Evolutionary conservation across 164 flowering plant species (phyloP).

Genomic region (Magnolia officinalis): DNA sequence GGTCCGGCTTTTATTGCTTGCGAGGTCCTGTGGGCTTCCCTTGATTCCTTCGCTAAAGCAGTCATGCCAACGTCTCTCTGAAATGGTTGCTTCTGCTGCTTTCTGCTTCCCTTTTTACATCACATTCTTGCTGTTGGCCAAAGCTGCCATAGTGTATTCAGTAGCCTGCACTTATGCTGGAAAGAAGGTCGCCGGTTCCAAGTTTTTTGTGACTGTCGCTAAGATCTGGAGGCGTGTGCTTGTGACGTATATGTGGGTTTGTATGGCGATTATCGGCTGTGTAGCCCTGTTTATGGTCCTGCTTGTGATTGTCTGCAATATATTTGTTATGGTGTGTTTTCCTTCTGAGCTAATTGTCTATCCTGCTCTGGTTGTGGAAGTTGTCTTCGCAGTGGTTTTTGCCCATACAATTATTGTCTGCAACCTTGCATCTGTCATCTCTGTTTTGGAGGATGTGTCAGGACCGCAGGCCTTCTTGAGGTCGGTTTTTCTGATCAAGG

Average conservation of each 20-base stretch:
- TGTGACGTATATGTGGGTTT: conserved; percentile 65
- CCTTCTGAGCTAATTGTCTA: conserved; percentile 48
- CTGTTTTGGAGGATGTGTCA: conserved; percentile 81
- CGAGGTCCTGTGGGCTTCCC: conserved; percentile 74
- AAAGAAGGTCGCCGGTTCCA: conserved; percentile 39
- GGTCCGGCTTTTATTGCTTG: conserved; percentile 55
- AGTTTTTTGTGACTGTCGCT: conserved; percentile 38
- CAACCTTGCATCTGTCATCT: conserved; percentile 68
- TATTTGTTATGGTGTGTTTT: conserved; percentile 44
- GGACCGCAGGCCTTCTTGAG: conserved; percentile 80
- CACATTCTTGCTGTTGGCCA: conserved; percentile 64
- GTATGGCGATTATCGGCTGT: conserved; percentile 54
- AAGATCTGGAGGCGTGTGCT: conserved; percentile 77
- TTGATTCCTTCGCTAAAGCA: conserved; percentile 51
- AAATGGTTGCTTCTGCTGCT: conserved; percentile 50
- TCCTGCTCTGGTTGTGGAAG: conserved; percentile 54
- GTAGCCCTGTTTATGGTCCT: conserved; percentile 56
- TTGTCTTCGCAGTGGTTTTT: conserved; percentile 65
- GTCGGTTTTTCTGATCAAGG: conserved; percentile 60
- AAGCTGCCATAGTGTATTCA: conserved; percentile 72
- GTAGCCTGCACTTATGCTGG: conserved; percentile 82
- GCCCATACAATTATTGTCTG: conserved; percentile 79
- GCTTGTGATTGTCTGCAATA: conserved; percentile 55
- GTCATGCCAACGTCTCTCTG: conserved; percentile 63
- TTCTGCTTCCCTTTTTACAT: conserved; percentile 74